Percentiles rank a stretch among this genome's conserved stretches.
Evolutionary conservation across 2,329 filamentous ascomycete genomes (phyloP).

Genomic region (Fusarium sp.): DNA sequence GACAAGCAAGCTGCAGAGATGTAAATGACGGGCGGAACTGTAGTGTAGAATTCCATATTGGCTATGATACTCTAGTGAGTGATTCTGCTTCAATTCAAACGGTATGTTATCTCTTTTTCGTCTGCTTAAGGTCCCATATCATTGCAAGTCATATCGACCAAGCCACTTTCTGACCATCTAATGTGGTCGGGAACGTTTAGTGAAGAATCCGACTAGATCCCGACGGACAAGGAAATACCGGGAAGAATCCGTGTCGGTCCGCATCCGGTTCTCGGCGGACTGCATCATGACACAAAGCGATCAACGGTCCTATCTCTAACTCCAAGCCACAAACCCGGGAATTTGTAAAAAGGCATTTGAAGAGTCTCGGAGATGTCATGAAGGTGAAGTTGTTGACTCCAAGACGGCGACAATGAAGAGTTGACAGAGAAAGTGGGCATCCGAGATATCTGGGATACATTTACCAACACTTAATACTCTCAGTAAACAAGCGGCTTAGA

Average conservation of each 20-base stretch:
- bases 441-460: too few relatives aligned
- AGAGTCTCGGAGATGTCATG: too few relatives aligned
- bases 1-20: slow-evolving; percentile 21
- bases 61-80: neutral
- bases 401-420: too few relatives aligned
- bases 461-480: too few relatives aligned
- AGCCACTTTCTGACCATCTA: too few relatives aligned
- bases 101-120: too few relatives aligned
- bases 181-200: neutral
- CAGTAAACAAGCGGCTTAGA: too few relatives aligned
- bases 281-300: neutral
- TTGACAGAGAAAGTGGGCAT: too few relatives aligned
- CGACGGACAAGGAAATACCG: neutral
- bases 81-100: neutral
- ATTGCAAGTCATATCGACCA: too few relatives aligned
- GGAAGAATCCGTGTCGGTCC: neutral
- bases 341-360: neutral
- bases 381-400: too few relatives aligned
- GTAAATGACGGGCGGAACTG: slow-evolving; percentile 1
- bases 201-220: neutral
- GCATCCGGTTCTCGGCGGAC: neutral
- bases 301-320: neutral
- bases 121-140: too few relatives aligned
- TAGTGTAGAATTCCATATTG: neutral
- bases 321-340: neutral